Evolutionary conservation across 768 basidiomycete genomes (phyloP).

Genomic region (Termitomyces heimii): DNA sequence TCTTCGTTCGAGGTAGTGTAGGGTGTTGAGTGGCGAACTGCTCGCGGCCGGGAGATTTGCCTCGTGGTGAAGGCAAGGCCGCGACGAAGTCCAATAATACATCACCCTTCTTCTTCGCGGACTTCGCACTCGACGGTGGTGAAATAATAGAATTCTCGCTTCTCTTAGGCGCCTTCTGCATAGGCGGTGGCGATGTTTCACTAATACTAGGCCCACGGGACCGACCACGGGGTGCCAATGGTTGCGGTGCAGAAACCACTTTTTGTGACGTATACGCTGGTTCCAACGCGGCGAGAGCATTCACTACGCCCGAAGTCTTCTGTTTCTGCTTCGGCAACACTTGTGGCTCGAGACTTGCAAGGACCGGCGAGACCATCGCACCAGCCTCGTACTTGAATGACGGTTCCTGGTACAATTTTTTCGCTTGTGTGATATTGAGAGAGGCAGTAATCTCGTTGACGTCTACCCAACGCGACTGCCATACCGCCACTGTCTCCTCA

Average conservation of each 20-base stretch:
- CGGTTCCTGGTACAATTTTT: conserved; percentile 21
- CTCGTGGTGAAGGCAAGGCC: conserved; percentile 2
- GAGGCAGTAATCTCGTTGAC: conserved; percentile 44
- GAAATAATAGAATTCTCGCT: conserved; percentile 5
- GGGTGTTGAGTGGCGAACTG: not conserved
- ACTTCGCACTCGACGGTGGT: conserved; percentile 1
- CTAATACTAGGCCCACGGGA: conserved; percentile 21
- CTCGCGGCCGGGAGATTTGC: conserved; percentile 5
- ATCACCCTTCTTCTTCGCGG: conserved; percentile 16
- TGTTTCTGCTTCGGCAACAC: conserved; percentile 2
- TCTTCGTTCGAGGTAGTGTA: conserved; percentile 38
- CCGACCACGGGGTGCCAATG: conserved; percentile 20
- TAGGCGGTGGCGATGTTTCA: conserved; percentile 2
- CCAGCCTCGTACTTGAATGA: conserved; percentile 6
- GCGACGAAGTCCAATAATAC: conserved; percentile 11
- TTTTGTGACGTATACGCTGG: conserved; percentile 14
- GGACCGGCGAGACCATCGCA: not conserved
- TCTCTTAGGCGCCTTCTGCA: conserved; percentile 13
- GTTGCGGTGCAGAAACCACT: conserved; percentile 23
- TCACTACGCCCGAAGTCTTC: conserved; percentile 8
- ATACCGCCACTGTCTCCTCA: conserved; percentile 66
- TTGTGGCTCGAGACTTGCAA: conserved; percentile 13
- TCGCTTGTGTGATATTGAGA: conserved; percentile 26
- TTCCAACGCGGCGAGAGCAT: conserved; percentile 21
- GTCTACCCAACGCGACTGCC: conserved; percentile 64